phyloP scores from a whole-genome alignment of 2,329 filamentous ascomycete genomes.

The Lecanosticta acicola region DNA sequence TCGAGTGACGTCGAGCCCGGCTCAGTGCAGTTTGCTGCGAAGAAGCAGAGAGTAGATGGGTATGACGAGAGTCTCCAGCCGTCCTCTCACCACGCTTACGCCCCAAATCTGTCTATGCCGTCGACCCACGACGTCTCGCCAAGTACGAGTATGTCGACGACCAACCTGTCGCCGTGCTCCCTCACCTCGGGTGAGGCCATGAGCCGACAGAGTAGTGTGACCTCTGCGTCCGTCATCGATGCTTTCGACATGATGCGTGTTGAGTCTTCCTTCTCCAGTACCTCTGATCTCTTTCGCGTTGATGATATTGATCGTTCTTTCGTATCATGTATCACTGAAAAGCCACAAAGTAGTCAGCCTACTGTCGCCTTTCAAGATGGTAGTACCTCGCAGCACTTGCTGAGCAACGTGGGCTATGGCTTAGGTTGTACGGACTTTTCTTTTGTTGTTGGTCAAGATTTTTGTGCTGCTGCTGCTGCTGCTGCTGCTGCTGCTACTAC shows the following conservation, averaged over 20 bases:
- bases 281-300: conserved; percentile 24
- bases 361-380: conserved; percentile 21
- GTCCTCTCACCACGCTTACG: conserved; percentile 14
- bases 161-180: conserved; percentile 24
- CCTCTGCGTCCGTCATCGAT: conserved; percentile 37
- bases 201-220: conserved; percentile 43
- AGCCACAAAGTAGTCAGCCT: conserved; percentile 23
- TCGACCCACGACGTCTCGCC: conserved; percentile 21
- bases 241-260: conserved; percentile 41
- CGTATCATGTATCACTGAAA: conserved; percentile 20
- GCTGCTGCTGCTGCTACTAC: conserved; percentile 13
- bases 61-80: conserved; percentile 9
- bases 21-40: conserved; percentile 12
- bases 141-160: conserved; percentile 27
- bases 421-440: conserved; percentile 21
- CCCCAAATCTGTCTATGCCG: conserved; percentile 17
- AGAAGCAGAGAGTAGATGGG: conserved; percentile 23
- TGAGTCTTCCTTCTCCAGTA: conserved; percentile 36
- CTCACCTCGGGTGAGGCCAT: conserved; percentile 31
- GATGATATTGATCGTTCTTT: conserved; percentile 23
- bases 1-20: conserved; percentile 18
- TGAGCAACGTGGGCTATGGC: conserved; percentile 25
- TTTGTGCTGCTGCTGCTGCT: conserved; percentile 19
- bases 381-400: conserved; percentile 20
- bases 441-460: conserved; percentile 23